Percentiles rank a stretch among this genome's conserved stretches.
Conservation (phyloP, 139 green algal species). For the Edaphochlamys debaryana region DNA sequence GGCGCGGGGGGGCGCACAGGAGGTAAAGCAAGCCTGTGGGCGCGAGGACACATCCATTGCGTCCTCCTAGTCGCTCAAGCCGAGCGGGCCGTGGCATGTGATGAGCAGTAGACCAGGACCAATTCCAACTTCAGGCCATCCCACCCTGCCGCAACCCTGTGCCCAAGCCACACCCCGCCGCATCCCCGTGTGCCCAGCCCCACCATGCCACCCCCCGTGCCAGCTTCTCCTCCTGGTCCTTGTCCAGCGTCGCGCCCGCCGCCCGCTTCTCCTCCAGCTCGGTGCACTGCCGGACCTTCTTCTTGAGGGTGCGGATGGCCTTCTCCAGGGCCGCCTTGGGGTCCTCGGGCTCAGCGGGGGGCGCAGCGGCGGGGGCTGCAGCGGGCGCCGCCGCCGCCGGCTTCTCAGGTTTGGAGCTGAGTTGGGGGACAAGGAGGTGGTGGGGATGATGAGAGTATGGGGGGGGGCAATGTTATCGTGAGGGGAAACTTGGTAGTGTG, state of each 20-base stretch:
- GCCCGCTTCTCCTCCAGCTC: conserved; percentile 45
- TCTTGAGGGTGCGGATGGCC: conserved; percentile 68
- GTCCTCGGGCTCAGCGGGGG: conserved; percentile 38
- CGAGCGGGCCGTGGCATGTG: too few species aligned
- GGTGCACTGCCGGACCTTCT: conserved; percentile 72
- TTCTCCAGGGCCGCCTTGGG: conserved; percentile 65
- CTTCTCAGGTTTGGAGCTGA: neutral
- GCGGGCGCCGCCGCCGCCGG: neutral
- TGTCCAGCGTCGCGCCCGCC: conserved; percentile 51
- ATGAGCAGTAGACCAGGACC: too few species aligned
- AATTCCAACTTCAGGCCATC: too few species aligned
- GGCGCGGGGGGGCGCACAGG: too few species aligned
- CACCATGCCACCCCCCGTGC: conserved; percentile 51
- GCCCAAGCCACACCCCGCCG: too few species aligned
- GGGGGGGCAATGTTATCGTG: neutral
- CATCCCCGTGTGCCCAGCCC: neutral
- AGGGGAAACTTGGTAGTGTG: conserved; percentile 3
- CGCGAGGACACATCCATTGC: too few species aligned
- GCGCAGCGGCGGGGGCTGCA: conserved; percentile 6
- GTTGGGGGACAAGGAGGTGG: neutral
- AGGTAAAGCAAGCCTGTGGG: too few species aligned
- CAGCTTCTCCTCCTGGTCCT: conserved; percentile 66
- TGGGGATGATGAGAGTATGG: neutral
- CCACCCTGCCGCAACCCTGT: too few species aligned
- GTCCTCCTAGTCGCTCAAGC: too few species aligned